These are phyloP conservation scores for Linum tenue DNA, from an alignment of 345 rosid genomes.

Conservation along the genomic window DNA sequence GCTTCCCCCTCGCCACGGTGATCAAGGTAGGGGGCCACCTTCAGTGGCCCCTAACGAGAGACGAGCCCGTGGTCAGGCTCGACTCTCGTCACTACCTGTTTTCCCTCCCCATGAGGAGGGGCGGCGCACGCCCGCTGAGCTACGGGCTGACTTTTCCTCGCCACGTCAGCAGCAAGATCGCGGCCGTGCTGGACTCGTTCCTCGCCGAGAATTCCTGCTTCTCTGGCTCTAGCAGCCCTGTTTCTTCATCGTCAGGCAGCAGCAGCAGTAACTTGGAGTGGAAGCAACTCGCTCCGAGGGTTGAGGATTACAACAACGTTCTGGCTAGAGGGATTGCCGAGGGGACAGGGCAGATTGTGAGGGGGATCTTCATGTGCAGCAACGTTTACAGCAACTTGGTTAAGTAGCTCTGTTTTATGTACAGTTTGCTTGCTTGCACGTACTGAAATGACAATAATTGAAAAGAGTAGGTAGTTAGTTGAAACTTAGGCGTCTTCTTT, in stretches of 20 bases:
- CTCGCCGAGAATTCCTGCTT: conserved; percentile 61
- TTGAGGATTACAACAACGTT: conserved; percentile 62
- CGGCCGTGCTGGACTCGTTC: conserved; percentile 50
- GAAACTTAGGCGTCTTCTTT: neutral
- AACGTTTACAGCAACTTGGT: conserved; percentile 86
- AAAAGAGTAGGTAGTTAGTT: neutral
- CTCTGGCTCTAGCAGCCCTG: conserved; percentile 17
- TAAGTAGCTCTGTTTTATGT: neutral
- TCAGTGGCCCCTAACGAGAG: conserved; percentile 85
- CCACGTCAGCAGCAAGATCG: conserved; percentile 20
- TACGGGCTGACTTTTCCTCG: conserved; percentile 63
- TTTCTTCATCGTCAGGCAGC: neutral
- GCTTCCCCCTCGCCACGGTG: conserved; percentile 46
- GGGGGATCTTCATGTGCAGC: conserved; percentile 66
- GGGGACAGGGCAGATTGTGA: conserved; percentile 88
- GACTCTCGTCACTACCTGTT: conserved; percentile 63
- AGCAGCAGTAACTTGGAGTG: conserved; percentile 38
- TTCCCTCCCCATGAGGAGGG: conserved; percentile 63
- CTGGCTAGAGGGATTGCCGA: conserved; percentile 84
- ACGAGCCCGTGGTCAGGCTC: conserved; percentile 83
- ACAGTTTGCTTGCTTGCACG: neutral
- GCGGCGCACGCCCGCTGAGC: conserved; percentile 65
- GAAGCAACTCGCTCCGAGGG: conserved; percentile 76
- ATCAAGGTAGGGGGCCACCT: conserved; percentile 61
- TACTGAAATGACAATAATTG: neutral